Evolutionary conservation across 176 grass and related monocot species (phyloP), one percentile per base, ranked within the genome.

Genomic region (Aechmea fasciata): DNA sequence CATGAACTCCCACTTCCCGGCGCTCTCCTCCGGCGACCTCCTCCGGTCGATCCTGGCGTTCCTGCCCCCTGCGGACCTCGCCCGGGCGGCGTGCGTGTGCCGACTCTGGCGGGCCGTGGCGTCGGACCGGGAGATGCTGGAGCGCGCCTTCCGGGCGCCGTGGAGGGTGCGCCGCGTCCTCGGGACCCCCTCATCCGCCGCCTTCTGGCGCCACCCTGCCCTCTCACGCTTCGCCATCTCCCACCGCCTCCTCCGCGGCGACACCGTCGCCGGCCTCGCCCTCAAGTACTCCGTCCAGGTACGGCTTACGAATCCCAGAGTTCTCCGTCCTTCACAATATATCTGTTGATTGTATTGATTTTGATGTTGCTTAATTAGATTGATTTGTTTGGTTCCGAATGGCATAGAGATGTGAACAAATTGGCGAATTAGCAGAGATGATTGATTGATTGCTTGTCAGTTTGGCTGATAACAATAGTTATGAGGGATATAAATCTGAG

Each of bases 241-340:
- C 41, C 93, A 92, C 69, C 28, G 76, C 52, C 79, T 92, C 76
- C 77, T 71, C 5, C 86, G 79, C 65, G 74, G 86, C 1, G 93
- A 97, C 74, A 87, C 83, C 28, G 86, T 97, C 11, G 71, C 84
- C 26, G 73, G 89, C 51, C 33, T 97, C 48, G 93, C 89, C 55
- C 77, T 97, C 71, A 97, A 87, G 84, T 97, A 92, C 14, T 89
- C 93, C 12, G 82, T 97, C 26, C 89, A 92, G 89, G 89, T 92
- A 78, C 3, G 0, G 52, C 23, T 2, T 5, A 57, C 20, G 19
- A 12, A 63, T 2, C 18, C 64, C 10, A 20, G 8, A 1, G 3
- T 72, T 59, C 7, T 18, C 19, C 19, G 6, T 18, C 10, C 19
- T 59, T 59, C 54, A 8, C 19, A 18, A 59, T 17, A 9, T 8